Evolutionary conservation across 2,329 filamentous ascomycete species (phyloP).

Genomic region (Aspergillus latus): DNA sequence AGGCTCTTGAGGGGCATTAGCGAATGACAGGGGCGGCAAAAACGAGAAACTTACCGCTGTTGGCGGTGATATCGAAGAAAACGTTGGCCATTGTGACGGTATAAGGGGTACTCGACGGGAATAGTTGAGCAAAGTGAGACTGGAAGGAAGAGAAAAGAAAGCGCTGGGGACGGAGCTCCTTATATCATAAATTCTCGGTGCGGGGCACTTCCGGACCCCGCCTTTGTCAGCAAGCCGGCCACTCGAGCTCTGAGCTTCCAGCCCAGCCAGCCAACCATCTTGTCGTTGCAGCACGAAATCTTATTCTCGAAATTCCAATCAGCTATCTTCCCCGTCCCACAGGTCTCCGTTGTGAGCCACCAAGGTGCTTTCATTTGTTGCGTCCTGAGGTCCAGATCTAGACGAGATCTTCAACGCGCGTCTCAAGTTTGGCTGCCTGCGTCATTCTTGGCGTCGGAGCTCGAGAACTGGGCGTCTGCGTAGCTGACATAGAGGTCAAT

Average conservation of each 20-base stretch:
- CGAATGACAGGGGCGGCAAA: neutral
- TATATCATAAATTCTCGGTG: slow-evolving; percentile 3
- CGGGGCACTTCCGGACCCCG: slow-evolving; percentile 1
- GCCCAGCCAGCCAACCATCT: neutral
- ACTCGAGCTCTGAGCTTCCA: neutral
- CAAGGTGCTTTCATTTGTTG: neutral
- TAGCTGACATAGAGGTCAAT: neutral
- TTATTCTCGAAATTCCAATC: neutral
- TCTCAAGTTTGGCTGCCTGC: neutral
- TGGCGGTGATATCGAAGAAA: slow-evolving; percentile 3
- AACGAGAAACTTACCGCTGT: neutral
- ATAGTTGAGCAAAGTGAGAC: neutral
- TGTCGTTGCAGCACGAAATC: neutral
- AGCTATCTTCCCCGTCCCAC: neutral
- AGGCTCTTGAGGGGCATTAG: neutral
- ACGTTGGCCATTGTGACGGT: slow-evolving; percentile 8
- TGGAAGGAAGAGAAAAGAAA: neutral
- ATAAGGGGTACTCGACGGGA: neutral
- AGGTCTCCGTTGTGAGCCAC: neutral
- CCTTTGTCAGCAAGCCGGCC: slow-evolving; percentile 1
- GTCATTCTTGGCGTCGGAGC: neutral
- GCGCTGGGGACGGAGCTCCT: neutral
- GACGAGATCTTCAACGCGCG: neutral
- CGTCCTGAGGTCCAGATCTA: neutral
- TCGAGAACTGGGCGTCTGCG: neutral